Evolutionary conservation across 2,329 filamentous ascomycete species (phyloP).

Genomic region (Paraphoma chrysanthemicola): DNA sequence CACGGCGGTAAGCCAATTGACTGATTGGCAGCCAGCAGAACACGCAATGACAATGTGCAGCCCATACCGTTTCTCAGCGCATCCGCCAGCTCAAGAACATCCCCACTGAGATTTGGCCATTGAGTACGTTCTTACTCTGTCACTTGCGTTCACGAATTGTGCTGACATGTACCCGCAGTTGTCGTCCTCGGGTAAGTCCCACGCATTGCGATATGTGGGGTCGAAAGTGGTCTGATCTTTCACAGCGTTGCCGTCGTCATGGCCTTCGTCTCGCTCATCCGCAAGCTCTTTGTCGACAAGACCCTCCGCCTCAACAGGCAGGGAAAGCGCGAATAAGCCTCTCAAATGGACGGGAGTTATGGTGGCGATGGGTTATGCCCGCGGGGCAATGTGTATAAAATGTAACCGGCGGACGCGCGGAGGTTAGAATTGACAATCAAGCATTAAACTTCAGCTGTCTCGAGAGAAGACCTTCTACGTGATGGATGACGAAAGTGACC

Average conservation of each 20-base stretch:
- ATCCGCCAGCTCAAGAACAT: conserved; percentile 88
- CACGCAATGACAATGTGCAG: conserved; percentile 58
- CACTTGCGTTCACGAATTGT: background rate
- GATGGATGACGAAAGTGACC: too few relatives aligned
- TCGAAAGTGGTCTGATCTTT: conserved; percentile 29
- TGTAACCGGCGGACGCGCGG: conserved; percentile 4
- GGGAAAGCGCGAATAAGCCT: conserved; percentile 44
- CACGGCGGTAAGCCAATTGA: conserved; percentile 63
- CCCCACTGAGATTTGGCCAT: conserved; percentile 90
- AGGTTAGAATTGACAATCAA: conserved; percentile 26
- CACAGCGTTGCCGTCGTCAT: conserved; percentile 72
- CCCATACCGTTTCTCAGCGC: conserved; percentile 96
- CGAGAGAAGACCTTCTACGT: too few relatives aligned
- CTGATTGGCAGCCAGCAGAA: conserved; percentile 8
- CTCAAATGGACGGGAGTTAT: conserved; percentile 3
- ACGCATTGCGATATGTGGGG: conserved; percentile 9
- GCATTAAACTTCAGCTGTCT: conserved; percentile 23
- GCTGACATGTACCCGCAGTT: conserved; percentile 59
- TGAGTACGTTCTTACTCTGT: conserved; percentile 69
- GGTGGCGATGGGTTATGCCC: conserved; percentile 15
- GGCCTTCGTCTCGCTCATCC: conserved; percentile 79
- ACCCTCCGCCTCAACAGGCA: conserved; percentile 86
- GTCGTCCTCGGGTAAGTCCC: conserved; percentile 80
- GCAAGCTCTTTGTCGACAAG: conserved; percentile 89
- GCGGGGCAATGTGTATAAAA: conserved; percentile 35